Conservation (phyloP, 1,284 basidiomycete species). For the Naganishia sp. region DNA sequence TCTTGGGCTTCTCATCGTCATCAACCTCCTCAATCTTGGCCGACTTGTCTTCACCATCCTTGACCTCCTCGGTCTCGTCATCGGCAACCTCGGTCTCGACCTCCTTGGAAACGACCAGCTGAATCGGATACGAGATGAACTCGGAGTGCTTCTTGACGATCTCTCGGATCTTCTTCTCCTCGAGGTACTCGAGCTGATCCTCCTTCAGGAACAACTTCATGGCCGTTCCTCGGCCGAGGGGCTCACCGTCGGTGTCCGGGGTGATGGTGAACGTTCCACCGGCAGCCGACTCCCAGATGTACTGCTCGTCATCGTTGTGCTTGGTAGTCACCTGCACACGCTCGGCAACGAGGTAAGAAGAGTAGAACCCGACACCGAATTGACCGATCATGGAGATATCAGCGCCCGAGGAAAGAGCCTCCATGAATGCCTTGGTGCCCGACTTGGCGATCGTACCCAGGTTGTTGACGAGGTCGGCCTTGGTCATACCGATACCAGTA, state of each 20-base stretch:
- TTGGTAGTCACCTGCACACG: slow-evolving; percentile 98
- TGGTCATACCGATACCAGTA: slow-evolving; percentile 86
- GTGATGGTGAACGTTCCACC: slow-evolving; percentile 99
- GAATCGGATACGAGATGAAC: slow-evolving; percentile 99
- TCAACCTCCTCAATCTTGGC: slow-evolving; percentile 77
- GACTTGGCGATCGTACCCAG: slow-evolving; percentile 97
- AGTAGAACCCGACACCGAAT: slow-evolving; percentile 79
- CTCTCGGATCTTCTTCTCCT: slow-evolving; percentile 99
- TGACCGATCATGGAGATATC: slow-evolving; percentile 76
- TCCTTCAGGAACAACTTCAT: slow-evolving; percentile 97
- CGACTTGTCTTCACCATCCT: slow-evolving; percentile 70
- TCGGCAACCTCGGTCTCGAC: slow-evolving; percentile 98
- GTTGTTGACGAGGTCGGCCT: slow-evolving; percentile 98
- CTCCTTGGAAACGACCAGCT: slow-evolving; percentile 98
- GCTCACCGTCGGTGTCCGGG: slow-evolving; percentile 82
- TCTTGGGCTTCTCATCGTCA: slow-evolving; percentile 82
- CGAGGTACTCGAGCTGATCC: slow-evolving; percentile 97
- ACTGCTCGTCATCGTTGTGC: slow-evolving; percentile 99
- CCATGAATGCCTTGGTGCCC: slow-evolving; percentile 82
- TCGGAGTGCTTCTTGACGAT: slow-evolving; percentile 99
- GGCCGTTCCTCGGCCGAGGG: slow-evolving; percentile 92
- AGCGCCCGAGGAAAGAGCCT: slow-evolving; percentile 90
- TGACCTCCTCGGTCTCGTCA: slow-evolving; percentile 60
- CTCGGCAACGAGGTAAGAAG: slow-evolving; percentile 98
- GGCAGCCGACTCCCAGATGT: slow-evolving; percentile 99